Conservation (phyloP, 1,284 basidiomycete genomes). For the Ustilago shanxiensis region DNA sequence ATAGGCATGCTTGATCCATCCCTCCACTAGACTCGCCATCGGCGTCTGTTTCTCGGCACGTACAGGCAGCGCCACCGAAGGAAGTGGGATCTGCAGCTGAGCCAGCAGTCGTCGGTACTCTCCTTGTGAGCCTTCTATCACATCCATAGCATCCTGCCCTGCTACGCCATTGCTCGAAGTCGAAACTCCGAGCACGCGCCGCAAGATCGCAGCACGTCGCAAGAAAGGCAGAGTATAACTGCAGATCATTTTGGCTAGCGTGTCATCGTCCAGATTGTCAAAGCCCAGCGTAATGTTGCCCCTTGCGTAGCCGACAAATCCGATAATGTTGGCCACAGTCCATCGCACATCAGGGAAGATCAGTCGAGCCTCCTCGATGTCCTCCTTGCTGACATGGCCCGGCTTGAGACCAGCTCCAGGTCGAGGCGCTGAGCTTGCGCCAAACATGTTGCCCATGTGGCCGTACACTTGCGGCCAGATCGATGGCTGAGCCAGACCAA, state of each 20-base stretch:
- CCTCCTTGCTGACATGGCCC: conserved; percentile 39
- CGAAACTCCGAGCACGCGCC: conserved; percentile 75
- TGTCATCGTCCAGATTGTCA: conserved; percentile 65
- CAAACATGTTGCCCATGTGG: conserved; percentile 40
- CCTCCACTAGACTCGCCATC: conserved; percentile 66
- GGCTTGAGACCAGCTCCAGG: conserved; percentile 44
- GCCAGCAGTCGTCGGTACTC: conserved; percentile 63
- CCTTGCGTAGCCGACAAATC: conserved; percentile 67
- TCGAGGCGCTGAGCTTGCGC: conserved; percentile 24
- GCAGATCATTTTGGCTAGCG: conserved; percentile 85
- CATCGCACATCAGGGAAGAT: conserved; percentile 68
- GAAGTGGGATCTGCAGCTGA: conserved; percentile 58
- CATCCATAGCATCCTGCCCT: conserved; percentile 17
- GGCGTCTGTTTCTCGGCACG: conserved; percentile 63
- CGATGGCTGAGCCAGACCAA: conserved; percentile 68
- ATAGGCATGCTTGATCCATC: conserved; percentile 70
- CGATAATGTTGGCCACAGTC: conserved; percentile 67
- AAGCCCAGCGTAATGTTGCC: conserved; percentile 70
- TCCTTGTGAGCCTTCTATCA: conserved; percentile 26
- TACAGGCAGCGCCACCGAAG: conserved; percentile 59
- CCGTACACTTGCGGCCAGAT: conserved; percentile 62
- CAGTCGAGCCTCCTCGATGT: conserved; percentile 45
- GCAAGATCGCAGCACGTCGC: conserved; percentile 88
- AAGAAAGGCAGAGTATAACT: conserved; percentile 92
- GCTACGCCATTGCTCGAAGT: not conserved